Evolutionary conservation across 805 yeast species (phyloP).

Genomic region (Candida berthetii): DNA sequence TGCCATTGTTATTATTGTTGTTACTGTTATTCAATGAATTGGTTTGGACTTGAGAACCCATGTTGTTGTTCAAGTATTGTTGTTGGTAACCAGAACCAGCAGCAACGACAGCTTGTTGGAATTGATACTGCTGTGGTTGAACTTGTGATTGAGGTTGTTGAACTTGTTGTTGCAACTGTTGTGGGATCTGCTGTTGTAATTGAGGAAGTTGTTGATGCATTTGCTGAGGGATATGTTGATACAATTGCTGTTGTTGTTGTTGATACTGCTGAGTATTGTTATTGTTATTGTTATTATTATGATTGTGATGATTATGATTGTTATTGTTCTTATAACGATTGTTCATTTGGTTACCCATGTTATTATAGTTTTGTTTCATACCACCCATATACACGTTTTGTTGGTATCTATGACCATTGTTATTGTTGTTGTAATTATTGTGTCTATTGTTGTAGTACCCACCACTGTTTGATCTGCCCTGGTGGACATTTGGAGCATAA

Average conservation of each 20-base stretch:
- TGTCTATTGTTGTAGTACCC: not conserved
- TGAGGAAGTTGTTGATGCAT: conserved; percentile 8
- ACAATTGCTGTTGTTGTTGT: conserved; percentile 1
- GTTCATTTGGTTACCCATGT: conserved; percentile 1
- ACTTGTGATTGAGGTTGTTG: conserved; percentile 9
- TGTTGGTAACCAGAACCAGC: not conserved
- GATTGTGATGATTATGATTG: not conserved
- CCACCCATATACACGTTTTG: conserved; percentile 9
- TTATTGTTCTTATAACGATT: conserved; percentile 3
- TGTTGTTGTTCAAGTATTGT: not conserved
- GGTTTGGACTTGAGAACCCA: not conserved
- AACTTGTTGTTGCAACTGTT: not conserved
- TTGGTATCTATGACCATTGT: conserved; percentile 6
- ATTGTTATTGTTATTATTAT: conserved; percentile 1
- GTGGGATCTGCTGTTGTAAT: conserved; percentile 4
- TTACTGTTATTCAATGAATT: not conserved
- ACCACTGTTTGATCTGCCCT: conserved; percentile 9
- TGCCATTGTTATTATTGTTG: not conserved
- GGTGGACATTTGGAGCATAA: conserved; percentile 22
- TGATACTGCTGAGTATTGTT: not conserved
- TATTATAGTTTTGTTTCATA: not conserved
- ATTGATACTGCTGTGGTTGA: conserved; percentile 1
- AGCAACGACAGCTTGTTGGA: not conserved
- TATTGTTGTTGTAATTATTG: conserved; percentile 1
- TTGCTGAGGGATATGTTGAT: conserved; percentile 2